Conservation (phyloP, 768 basidiomycete genomes). For the Rhodotorula toruloides region DNA sequence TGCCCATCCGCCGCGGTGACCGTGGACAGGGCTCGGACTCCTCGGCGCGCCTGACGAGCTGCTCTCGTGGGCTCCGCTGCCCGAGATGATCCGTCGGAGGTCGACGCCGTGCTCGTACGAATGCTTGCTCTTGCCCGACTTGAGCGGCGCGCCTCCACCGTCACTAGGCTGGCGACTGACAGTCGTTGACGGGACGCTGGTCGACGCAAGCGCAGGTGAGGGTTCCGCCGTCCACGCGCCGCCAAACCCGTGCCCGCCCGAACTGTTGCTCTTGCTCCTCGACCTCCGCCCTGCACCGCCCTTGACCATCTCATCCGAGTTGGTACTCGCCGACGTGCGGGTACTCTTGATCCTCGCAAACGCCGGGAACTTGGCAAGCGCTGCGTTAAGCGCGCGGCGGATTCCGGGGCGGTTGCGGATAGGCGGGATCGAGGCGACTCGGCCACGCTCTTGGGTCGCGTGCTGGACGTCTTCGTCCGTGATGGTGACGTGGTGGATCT, state of each 20-base stretch:
- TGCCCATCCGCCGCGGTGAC: slow-evolving; percentile 19
- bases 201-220: too few relatives aligned
- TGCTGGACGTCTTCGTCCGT: slow-evolving; percentile 70
- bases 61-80: neutral
- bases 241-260: slow-evolving; percentile 22
- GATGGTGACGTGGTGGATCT: slow-evolving; percentile 56
- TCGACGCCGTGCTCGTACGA: slow-evolving; percentile 30
- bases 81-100: slow-evolving; percentile 30
- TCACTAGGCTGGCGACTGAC: slow-evolving; percentile 37
- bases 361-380: slow-evolving; percentile 38
- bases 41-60: neutral
- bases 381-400: slow-evolving; percentile 40
- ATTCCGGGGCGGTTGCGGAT: slow-evolving; percentile 37
- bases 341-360: slow-evolving; percentile 34
- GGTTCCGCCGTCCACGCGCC: too few relatives aligned
- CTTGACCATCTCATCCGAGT: neutral
- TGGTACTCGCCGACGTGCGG: slow-evolving; percentile 17
- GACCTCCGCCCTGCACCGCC: slow-evolving; percentile 8
- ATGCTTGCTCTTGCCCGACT: slow-evolving; percentile 4
- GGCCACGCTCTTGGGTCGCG: slow-evolving; percentile 47
- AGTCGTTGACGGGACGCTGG: slow-evolving; percentile 16
- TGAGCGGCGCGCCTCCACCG: slow-evolving; percentile 9
- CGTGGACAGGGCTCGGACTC: slow-evolving; percentile 5
- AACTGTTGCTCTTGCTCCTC: slow-evolving; percentile 39
- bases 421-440: slow-evolving; percentile 15